Conservation (phyloP, 257 asterid species). For the Capsicum baccatum region DNA sequence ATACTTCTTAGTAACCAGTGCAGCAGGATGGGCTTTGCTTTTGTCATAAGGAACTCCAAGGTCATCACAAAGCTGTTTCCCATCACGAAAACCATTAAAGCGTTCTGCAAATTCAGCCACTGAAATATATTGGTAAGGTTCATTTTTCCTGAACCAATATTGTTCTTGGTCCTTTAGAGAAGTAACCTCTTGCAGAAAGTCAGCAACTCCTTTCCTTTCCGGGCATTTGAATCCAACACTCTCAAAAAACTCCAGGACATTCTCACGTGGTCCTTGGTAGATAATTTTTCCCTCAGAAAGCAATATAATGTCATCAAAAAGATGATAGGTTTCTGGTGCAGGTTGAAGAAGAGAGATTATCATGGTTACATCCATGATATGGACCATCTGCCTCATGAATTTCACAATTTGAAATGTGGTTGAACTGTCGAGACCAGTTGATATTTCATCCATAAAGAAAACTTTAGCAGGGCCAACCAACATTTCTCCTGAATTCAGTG, state of each 20-base stretch:
- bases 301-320: constrained; percentile 81
- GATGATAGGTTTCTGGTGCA: constrained; percentile 91
- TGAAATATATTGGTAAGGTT: constrained; percentile 65
- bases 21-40: constrained; percentile 81
- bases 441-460: constrained; percentile 96
- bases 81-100: constrained; percentile 70
- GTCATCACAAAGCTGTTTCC: constrained; percentile 67
- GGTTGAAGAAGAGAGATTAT: constrained; percentile 95
- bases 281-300: constrained; percentile 80
- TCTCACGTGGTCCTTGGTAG: constrained; percentile 94
- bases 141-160: constrained; percentile 75
- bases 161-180: constrained; percentile 88
- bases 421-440: constrained; percentile 97
- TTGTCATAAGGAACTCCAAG: constrained; percentile 71
- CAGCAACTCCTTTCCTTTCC: constrained; percentile 93
- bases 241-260: constrained; percentile 77
- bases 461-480: constrained; percentile 96
- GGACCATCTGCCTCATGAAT: constrained; percentile 96
- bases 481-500: constrained; percentile 75
- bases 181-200: constrained; percentile 93
- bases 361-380: constrained; percentile 89
- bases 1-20: constrained; percentile 78
- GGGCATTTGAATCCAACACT: constrained; percentile 93
- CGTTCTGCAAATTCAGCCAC: constrained; percentile 66
- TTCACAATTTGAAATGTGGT: constrained; percentile 85